phyloP scores from a whole-genome alignment of 208 protist species.

The Vickermania ingenoplastis region DNA sequence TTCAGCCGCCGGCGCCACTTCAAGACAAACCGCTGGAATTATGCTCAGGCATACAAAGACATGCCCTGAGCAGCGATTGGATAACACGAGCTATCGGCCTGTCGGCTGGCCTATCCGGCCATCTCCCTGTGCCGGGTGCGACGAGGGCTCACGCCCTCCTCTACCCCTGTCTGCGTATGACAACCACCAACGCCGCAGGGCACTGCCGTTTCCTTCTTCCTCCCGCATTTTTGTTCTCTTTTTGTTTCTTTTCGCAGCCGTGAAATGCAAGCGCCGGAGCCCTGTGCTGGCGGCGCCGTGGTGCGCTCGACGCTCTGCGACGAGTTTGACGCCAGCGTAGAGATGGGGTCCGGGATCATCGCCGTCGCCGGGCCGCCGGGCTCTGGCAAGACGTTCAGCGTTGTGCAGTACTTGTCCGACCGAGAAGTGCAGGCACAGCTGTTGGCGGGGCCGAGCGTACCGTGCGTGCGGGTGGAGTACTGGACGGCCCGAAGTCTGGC shows the following conservation, averaged over 20 bases:
- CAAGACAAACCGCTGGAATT: conserved; percentile 89
- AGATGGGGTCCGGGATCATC: conserved; percentile 71
- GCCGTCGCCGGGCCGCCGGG: conserved; percentile 62
- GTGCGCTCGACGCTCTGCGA: no score
- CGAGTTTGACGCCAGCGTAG: conserved; percentile 62
- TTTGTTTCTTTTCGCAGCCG: no score
- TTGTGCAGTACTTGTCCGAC: conserved; percentile 21
- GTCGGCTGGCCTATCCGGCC: no score
- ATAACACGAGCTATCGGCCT: no score
- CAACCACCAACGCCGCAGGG: no score
- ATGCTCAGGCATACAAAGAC: conserved; percentile 85
- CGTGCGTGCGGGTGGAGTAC: conserved; percentile 22
- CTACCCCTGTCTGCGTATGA: no score
- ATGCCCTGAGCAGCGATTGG: conserved; percentile 55
- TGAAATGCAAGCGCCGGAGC: no score
- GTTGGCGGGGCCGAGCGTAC: background rate
- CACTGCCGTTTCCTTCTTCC: no score
- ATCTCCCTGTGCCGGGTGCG: no score
- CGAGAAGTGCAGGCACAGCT: background rate
- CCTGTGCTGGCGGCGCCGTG: no score
- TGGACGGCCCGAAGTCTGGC: conserved; percentile 19
- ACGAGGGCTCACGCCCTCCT: no score
- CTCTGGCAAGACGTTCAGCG: conserved; percentile 63
- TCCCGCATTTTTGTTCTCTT: no score
- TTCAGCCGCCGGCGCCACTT: conserved; percentile 77